Percentiles rank a stretch among this genome's conserved stretches.
These are phyloP conservation scores for Macrolepiota fuliginosa DNA, from an alignment of 768 basidiomycete genomes.

Conservation along the genomic window DNA sequence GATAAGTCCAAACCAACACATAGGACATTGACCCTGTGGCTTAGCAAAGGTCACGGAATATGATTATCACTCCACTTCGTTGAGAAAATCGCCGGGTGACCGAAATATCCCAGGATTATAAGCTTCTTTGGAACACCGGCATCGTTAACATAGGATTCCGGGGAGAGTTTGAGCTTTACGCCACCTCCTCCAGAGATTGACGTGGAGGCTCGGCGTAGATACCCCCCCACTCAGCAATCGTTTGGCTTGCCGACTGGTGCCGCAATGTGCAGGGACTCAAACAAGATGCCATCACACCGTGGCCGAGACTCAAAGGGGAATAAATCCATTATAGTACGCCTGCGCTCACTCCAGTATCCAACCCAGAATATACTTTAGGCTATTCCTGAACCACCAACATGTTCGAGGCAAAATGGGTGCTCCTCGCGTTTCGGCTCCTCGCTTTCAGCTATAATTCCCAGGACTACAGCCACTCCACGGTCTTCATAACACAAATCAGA, in stretches of 20 bases:
- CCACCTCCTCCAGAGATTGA: neutral
- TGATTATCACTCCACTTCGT: neutral
- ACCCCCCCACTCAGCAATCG: too few species aligned
- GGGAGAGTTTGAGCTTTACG: neutral
- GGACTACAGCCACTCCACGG: conserved; percentile 47
- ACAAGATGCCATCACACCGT: too few species aligned
- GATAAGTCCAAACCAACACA: neutral
- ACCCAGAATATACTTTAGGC: neutral
- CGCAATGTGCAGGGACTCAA: too few species aligned
- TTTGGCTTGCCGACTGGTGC: too few species aligned
- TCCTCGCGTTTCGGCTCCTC: neutral
- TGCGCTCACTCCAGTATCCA: neutral
- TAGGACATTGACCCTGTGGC: neutral
- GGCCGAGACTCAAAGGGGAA: neutral
- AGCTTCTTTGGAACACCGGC: neutral
- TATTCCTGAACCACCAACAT: neutral
- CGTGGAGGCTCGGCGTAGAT: neutral
- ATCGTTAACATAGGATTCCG: neutral
- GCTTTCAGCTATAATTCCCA: conserved; percentile 4
- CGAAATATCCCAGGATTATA: neutral
- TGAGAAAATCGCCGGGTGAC: neutral
- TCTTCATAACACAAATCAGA: conserved; percentile 26
- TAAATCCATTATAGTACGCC: neutral
- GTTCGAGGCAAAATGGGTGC: too few species aligned
- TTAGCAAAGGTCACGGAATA: neutral